Base-by-base conservation (phyloP, 805 yeast genomes). In the Myxozyma kluyveri region DNA sequence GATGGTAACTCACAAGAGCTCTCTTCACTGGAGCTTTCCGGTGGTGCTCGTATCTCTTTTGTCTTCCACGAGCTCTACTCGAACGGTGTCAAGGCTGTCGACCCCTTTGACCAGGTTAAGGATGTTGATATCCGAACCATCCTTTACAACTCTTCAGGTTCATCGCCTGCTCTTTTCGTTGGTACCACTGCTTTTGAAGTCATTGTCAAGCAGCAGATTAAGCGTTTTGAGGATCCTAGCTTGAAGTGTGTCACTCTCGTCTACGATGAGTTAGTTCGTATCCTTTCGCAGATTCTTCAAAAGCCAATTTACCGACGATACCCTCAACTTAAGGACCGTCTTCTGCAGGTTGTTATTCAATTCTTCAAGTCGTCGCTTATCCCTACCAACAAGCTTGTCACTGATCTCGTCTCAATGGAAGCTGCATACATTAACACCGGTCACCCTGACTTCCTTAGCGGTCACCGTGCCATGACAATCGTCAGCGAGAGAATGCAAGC, bases 131-230 rank as follows among this genome's bases (percentile, higher is more conserved):
- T 91, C 65, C 82, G 99, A 72, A 91, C 98, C 18, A 93, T 93
- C 60, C 85, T 91, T 84, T 91, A 93, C 75, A 91, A 91, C 70
- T 86, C 97, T 39, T 86, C 96, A 6, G 99, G 99, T 65, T 85
- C 96, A 31, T 83, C 98, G 1, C 98, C 99, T 12, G 87, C 96
- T 3, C 75, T 91, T 64, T 91, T 91, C 73, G 98, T 91, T 56
- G 98, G 98, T 22, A 91, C 98, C 7, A 93, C 88, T 64, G 97
- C 97, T 0, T 91, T 91, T 69, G 99, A 93, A 69, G 96, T 90
- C 18, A 79, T 90, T 57, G 97, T 91, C 42, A 89, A 88, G 70
- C 96, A 88, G 68, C 96, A 88, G 72, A 90, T 91, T 61, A 82
- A 78, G 63, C 82, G 98, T 70, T 88, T 93, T 73, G 96, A 90